phyloP scores from a whole-genome alignment of 441 rosid genomes.

The Gossypium davidsonii region DNA sequence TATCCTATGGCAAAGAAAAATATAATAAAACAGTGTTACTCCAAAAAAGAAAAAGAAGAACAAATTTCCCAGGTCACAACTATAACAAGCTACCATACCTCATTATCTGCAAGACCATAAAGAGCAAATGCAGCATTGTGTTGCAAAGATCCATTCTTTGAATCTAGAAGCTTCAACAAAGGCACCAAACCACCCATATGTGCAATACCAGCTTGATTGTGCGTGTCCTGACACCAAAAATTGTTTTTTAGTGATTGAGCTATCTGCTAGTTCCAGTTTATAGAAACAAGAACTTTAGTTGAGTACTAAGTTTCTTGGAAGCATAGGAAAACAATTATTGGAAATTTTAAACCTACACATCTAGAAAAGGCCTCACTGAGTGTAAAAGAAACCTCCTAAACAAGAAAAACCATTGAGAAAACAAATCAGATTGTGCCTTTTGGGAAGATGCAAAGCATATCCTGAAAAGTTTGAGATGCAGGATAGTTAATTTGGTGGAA shows the following conservation, averaged over 20 bases:
- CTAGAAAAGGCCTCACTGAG: neutral
- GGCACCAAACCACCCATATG: constrained; percentile 89
- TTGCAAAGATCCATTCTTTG: constrained; percentile 93
- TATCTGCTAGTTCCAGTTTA: neutral
- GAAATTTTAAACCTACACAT: neutral
- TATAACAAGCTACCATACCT: constrained; percentile 39
- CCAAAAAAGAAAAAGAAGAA: neutral
- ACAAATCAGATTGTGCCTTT: neutral
- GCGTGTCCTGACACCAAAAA: constrained; percentile 55
- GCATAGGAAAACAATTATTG: neutral
- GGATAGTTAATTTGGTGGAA: neutral
- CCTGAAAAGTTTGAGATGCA: neutral
- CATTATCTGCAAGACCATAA: constrained; percentile 96
- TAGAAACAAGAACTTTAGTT: neutral
- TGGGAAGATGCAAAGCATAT: neutral
- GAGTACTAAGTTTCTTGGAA: neutral
- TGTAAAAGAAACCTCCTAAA: neutral
- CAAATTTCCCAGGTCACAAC: constrained; percentile 17
- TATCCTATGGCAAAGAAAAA: constrained; percentile 55
- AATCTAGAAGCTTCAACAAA: constrained; percentile 84
- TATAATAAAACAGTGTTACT: constrained; percentile 11
- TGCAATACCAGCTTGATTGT: constrained; percentile 95
- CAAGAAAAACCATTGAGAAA: neutral
- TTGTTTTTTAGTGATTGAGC: constrained; percentile 6
- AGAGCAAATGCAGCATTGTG: constrained; percentile 98